These are phyloP conservation scores for Amyloporia xantha DNA, from an alignment of 768 basidiomycete species.

Conservation along the genomic window DNA sequence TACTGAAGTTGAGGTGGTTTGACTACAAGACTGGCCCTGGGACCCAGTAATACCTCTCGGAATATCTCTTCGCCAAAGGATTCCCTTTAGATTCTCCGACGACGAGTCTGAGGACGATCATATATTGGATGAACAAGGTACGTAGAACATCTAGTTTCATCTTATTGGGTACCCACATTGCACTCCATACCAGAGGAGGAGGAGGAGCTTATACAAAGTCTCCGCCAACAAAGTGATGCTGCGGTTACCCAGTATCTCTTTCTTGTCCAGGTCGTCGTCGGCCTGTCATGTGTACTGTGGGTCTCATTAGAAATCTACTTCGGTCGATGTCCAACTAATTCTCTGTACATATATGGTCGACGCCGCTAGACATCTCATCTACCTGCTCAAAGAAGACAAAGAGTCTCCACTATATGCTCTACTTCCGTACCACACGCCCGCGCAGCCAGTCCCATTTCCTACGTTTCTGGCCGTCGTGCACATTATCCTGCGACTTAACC, in stretches of 20 bases:
- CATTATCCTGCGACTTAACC: constrained; percentile 14
- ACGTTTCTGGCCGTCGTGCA: constrained; percentile 12
- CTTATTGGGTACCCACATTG: not conserved
- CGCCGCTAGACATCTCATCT: constrained; percentile 16
- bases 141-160: not conserved
- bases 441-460: constrained; percentile 10
- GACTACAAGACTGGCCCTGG: too few species aligned
- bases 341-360: not conserved
- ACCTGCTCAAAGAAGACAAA: constrained; percentile 9
- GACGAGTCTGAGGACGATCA: constrained; percentile 13
- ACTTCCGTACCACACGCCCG: constrained; percentile 7
- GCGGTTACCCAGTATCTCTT: constrained; percentile 12
- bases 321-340: too few species aligned
- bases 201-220: constrained; percentile 18
- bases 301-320: constrained; percentile 1
- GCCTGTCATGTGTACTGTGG: constrained; percentile 18
- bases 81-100: constrained; percentile 18
- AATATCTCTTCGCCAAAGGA: constrained; percentile 10
- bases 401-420: constrained; percentile 16
- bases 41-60: too few species aligned
- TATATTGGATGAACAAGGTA: constrained; percentile 25
- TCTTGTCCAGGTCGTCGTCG: constrained; percentile 13
- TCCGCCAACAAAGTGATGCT: constrained; percentile 13
- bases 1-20: too few species aligned
- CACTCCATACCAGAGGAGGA: constrained; percentile 17